These are phyloP conservation scores for Debaryomyces singareniensis DNA, from an alignment of 1,139 yeast species.

Conservation along the genomic window DNA sequence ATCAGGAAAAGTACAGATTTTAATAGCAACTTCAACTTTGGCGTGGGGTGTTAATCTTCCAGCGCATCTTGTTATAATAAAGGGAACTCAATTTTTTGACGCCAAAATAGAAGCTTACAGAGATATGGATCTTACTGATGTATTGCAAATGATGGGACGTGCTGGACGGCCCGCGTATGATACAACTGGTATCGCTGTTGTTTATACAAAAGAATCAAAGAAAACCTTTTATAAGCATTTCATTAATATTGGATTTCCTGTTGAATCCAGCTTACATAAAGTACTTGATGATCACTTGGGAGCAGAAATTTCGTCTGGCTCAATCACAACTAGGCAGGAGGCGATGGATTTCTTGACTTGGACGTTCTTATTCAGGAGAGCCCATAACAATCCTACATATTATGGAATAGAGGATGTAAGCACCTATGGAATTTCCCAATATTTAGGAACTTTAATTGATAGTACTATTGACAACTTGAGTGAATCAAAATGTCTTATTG, in stretches of 20 bases:
- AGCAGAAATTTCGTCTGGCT: slow-evolving; percentile 90
- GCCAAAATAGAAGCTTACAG: slow-evolving; percentile 73
- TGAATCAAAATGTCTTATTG: slow-evolving; percentile 65
- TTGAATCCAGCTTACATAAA: slow-evolving; percentile 89
- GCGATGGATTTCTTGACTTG: slow-evolving; percentile 91
- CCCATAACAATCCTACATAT: slow-evolving; percentile 92
- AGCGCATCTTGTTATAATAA: slow-evolving; percentile 87
- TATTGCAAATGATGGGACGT: slow-evolving; percentile 84
- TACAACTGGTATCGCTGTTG: slow-evolving; percentile 91
- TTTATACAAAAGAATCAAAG: slow-evolving; percentile 86
- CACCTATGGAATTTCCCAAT: slow-evolving; percentile 61
- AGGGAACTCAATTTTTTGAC: slow-evolving; percentile 88
- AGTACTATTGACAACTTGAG: slow-evolving; percentile 58
- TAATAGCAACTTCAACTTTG: slow-evolving; percentile 90
- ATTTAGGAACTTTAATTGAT: slow-evolving; percentile 71
- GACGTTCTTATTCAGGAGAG: slow-evolving; percentile 91
- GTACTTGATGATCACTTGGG: slow-evolving; percentile 93
- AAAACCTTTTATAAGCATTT: slow-evolving; percentile 92
- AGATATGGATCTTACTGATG: slow-evolving; percentile 91
- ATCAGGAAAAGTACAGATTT: slow-evolving; percentile 76
- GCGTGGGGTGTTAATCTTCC: slow-evolving; percentile 99
- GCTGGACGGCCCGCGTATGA: slow-evolving; percentile 98
- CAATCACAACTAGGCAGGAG: slow-evolving; percentile 74
- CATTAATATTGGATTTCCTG: slow-evolving; percentile 93
- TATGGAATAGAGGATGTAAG: slow-evolving; percentile 77